A percentile compares a stretch with the other conserved stretches of the same genome.
These are phyloP conservation scores for Tulasnella sp. DNA, from an alignment of 768 basidiomycete genomes.

Conservation along the genomic window DNA sequence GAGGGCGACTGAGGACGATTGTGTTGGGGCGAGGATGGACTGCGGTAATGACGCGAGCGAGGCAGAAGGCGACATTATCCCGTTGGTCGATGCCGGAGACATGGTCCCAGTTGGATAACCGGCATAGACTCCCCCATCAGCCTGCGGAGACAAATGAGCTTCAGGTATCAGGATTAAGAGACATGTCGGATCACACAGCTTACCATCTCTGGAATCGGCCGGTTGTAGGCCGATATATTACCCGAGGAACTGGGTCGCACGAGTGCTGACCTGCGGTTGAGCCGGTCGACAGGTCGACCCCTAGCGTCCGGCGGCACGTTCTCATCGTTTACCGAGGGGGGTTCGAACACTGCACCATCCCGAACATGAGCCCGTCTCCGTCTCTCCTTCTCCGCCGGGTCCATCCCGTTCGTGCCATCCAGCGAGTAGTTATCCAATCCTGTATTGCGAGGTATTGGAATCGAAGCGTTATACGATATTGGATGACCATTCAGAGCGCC, in stretches of 20 bases:
- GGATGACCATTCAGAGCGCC: no score
- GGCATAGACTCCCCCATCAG: slow-evolving; percentile 21
- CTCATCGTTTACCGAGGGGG: not conserved
- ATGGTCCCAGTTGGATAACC: not conserved
- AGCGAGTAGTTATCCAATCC: no score
- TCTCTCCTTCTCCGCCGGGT: slow-evolving; percentile 6
- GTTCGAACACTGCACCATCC: slow-evolving; percentile 13
- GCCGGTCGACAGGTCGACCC: not conserved
- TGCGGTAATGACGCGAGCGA: slow-evolving; percentile 16
- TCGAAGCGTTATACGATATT: no score
- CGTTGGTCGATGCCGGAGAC: slow-evolving; percentile 7
- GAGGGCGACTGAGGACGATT: slow-evolving; percentile 38
- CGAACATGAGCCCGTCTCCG: slow-evolving; percentile 11
- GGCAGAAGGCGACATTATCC: slow-evolving; percentile 7
- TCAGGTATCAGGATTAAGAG: not conserved
- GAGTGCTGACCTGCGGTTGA: not conserved
- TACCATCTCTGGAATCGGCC: slow-evolving; percentile 11
- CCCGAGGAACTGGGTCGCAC: slow-evolving; percentile 15
- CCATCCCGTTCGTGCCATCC: not conserved
- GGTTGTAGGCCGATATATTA: slow-evolving; percentile 16
- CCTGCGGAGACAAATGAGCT: not conserved
- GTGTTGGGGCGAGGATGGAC: slow-evolving; percentile 23
- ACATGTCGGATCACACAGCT: not conserved
- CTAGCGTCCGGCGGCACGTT: not conserved
- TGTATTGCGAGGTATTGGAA: no score